A percentile compares a stretch with the other conserved stretches of the same genome.
These are phyloP conservation scores for Agapanthus africanus DNA, from an alignment of 106 monocot species.

Conservation along the genomic window DNA sequence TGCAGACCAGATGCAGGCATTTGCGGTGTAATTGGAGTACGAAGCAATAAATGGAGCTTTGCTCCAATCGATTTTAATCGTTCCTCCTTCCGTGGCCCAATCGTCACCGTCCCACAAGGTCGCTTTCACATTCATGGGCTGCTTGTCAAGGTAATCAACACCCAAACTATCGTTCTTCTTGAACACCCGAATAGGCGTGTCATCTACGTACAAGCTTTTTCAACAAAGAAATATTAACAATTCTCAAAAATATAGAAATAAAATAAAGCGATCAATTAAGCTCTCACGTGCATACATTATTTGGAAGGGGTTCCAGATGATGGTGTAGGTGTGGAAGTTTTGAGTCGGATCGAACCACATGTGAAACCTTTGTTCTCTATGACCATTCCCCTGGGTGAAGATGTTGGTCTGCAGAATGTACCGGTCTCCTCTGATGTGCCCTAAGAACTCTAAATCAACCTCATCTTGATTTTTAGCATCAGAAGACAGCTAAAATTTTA, in stretches of 20 bases:
- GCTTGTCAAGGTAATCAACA: constrained; percentile 12
- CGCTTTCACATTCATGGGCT: not conserved
- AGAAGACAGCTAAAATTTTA: constrained; percentile 17
- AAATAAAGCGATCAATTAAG: not conserved
- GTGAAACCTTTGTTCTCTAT: constrained; percentile 17
- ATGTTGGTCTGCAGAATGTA: constrained; percentile 9
- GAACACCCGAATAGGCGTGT: constrained; percentile 19
- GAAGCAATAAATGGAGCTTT: constrained; percentile 21
- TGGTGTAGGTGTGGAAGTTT: constrained; percentile 16
- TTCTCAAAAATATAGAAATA: too few relatives aligned
- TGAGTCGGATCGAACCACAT: constrained; percentile 21
- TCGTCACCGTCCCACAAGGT: constrained; percentile 37
- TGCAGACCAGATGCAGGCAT: not conserved
- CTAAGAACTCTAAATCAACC: constrained; percentile 20
- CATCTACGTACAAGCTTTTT: constrained; percentile 3
- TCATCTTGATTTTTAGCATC: constrained; percentile 1
- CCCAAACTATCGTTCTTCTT: constrained; percentile 12
- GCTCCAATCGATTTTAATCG: constrained; percentile 27
- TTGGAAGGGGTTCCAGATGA: constrained; percentile 10
- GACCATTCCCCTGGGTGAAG: constrained; percentile 6
- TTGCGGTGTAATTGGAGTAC: not conserved
- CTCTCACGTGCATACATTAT: constrained; percentile 8
- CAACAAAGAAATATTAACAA: not conserved
- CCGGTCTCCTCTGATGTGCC: constrained; percentile 10
- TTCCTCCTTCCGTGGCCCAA: constrained; percentile 35